Conservation (phyloP, 345 rosid species). For the Pseudoturritis turrita region DNA sequence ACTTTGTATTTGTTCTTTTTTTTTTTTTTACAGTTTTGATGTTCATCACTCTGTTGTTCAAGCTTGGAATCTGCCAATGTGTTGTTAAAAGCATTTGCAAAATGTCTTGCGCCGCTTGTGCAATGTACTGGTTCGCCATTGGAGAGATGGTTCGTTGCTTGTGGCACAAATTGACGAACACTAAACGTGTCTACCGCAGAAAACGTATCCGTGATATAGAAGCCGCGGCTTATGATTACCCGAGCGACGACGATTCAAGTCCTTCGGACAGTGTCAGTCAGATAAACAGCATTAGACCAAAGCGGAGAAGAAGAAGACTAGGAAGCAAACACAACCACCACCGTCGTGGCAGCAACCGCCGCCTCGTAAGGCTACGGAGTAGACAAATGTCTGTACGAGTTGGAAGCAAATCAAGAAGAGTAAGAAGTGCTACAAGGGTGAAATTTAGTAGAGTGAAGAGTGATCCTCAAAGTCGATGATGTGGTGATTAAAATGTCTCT, state of each 20-base stretch:
- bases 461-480: constrained; percentile 21
- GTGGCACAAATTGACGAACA: constrained; percentile 46
- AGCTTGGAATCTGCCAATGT: constrained; percentile 76
- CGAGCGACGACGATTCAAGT: constrained; percentile 22
- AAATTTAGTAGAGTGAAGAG: constrained; percentile 13
- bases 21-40: constrained; percentile 43
- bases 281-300: constrained; percentile 15
- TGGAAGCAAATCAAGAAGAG: constrained; percentile 40
- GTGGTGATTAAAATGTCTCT: constrained; percentile 10
- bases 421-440: constrained; percentile 33
- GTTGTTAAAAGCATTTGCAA: constrained; percentile 59
- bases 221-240: constrained; percentile 16
- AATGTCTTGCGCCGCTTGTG: constrained; percentile 66
- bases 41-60: constrained; percentile 62
- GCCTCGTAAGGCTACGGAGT: constrained; percentile 29
- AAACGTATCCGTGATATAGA: constrained; percentile 38
- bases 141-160: constrained; percentile 42
- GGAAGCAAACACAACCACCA: background rate
- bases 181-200: constrained; percentile 34
- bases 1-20: background rate
- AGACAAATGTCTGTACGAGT: constrained; percentile 37
- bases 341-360: constrained; percentile 19
- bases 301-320: constrained; percentile 26
- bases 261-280: background rate
- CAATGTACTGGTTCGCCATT: constrained; percentile 48